Percentiles rank a stretch among this genome's conserved stretches.
phyloP scores from a whole-genome alignment of 441 rosid genomes.

The Brassica hybrid region DNA sequence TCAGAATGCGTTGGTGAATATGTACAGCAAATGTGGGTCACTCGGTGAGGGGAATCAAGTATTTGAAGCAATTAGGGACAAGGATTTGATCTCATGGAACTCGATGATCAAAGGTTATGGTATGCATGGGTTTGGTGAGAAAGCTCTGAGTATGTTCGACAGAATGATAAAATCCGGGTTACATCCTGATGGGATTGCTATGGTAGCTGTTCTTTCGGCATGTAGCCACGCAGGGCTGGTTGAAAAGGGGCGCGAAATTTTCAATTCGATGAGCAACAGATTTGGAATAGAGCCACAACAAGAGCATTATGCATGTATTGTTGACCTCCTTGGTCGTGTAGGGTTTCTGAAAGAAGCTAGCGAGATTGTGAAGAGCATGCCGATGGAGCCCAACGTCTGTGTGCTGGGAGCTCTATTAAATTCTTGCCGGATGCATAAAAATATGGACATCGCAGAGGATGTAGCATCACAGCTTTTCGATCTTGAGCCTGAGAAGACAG shows the following conservation, averaged over 20 bases:
- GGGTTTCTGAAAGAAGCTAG: conserved; percentile 49
- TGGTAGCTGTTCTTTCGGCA: conserved; percentile 50
- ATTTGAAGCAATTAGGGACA: conserved; percentile 54
- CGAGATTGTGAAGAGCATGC: conserved; percentile 49
- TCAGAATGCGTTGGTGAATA: conserved; percentile 69
- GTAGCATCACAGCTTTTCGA: conserved; percentile 40
- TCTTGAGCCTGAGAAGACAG: conserved; percentile 47
- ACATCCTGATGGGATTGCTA: conserved; percentile 48
- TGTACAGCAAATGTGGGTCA: conserved; percentile 77
- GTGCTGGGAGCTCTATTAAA: conserved; percentile 51
- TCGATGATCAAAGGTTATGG: conserved; percentile 52
- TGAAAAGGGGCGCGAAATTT: conserved; percentile 44
- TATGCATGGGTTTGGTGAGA: conserved; percentile 50
- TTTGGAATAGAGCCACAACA: conserved; percentile 47
- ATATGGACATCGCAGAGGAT: conserved; percentile 41
- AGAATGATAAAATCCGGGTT: conserved; percentile 47
- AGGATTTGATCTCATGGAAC: conserved; percentile 56
- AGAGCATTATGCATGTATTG: conserved; percentile 57
- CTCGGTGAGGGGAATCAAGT: conserved; percentile 52
- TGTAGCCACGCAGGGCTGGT: conserved; percentile 54
- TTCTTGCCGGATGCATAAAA: conserved; percentile 46
- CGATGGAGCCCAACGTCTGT: conserved; percentile 50
- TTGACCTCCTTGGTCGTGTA: conserved; percentile 57
- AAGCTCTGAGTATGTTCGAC: conserved; percentile 44
- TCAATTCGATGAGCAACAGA: conserved; percentile 37